A percentile compares a stretch with the other conserved stretches of the same genome.
These are phyloP conservation scores for Lachnellula arida DNA, from an alignment of 2,329 filamentous ascomycete species.

Conservation along the genomic window DNA sequence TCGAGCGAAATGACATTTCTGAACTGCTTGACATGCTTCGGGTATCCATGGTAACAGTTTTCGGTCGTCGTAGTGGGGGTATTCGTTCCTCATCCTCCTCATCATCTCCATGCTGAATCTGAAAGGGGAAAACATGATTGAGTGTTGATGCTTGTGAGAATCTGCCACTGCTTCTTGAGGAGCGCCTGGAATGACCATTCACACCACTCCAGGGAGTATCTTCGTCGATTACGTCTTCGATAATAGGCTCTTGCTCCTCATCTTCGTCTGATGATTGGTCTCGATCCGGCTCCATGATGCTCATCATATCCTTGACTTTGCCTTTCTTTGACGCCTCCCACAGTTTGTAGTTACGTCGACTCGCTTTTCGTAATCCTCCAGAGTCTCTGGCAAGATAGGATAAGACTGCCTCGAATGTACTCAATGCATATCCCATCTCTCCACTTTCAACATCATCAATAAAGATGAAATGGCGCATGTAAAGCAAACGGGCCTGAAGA, in stretches of 20 bases:
- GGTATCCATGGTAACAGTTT: slow-evolving; percentile 81
- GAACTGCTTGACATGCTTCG: slow-evolving; percentile 85
- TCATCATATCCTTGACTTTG: slow-evolving; percentile 67
- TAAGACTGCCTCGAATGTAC: slow-evolving; percentile 91
- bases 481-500: slow-evolving; percentile 82
- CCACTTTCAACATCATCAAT: slow-evolving; percentile 96
- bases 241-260: slow-evolving; percentile 33
- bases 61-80: slow-evolving; percentile 28
- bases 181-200: slow-evolving; percentile 23
- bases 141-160: slow-evolving; percentile 40
- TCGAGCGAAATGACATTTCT: slow-evolving; percentile 75
- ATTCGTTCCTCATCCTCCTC: slow-evolving; percentile 48
- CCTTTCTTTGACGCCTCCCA: slow-evolving; percentile 86
- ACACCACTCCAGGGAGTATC: slow-evolving; percentile 28
- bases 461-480: slow-evolving; percentile 96
- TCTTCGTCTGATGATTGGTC: slow-evolving; percentile 27
- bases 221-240: slow-evolving; percentile 44
- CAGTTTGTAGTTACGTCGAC: slow-evolving; percentile 75
- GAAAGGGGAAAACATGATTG: slow-evolving; percentile 88
- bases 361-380: slow-evolving; percentile 74
- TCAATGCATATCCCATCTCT: slow-evolving; percentile 92
- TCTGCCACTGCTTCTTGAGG: slow-evolving; percentile 20
- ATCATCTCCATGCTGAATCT: slow-evolving; percentile 47
- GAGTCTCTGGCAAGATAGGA: slow-evolving; percentile 84
- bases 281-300: slow-evolving; percentile 69